Conservation (phyloP, 2,329 filamentous ascomycete genomes). For the Cladosporium sp. region DNA sequence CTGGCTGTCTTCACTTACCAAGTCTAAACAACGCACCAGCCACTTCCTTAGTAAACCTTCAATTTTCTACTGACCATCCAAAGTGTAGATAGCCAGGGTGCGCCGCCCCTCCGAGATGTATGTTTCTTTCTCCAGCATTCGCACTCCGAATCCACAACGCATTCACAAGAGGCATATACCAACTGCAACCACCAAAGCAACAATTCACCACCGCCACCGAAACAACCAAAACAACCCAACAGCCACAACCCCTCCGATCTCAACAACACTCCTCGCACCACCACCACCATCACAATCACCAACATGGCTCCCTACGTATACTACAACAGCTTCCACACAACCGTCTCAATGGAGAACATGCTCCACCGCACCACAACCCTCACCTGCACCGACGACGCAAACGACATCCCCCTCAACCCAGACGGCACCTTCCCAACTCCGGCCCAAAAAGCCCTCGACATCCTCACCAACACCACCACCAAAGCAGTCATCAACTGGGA, state of each 20-base stretch:
- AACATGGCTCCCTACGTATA: not conserved
- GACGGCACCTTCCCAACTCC: not conserved
- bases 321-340: not conserved
- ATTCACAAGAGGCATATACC: not conserved
- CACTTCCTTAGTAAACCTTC: not conserved
- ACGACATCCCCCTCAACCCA: not conserved
- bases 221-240: not conserved
- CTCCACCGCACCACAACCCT: not conserved
- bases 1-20: not conserved
- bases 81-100: not conserved
- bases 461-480: not conserved
- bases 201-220: not conserved
- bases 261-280: not conserved
- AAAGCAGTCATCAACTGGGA: not conserved
- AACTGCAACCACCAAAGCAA: not conserved
- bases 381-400: not conserved
- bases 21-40: not conserved
- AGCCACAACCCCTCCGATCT: not conserved
- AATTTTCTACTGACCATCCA: not conserved
- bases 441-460: not conserved
- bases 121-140: not conserved
- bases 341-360: not conserved
- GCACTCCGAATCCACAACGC: not conserved
- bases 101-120: not conserved
- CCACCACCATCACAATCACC: not conserved